These are phyloP conservation scores for Ormosia emarginata DNA, from an alignment of 306 rosid species.

Conservation along the genomic window DNA sequence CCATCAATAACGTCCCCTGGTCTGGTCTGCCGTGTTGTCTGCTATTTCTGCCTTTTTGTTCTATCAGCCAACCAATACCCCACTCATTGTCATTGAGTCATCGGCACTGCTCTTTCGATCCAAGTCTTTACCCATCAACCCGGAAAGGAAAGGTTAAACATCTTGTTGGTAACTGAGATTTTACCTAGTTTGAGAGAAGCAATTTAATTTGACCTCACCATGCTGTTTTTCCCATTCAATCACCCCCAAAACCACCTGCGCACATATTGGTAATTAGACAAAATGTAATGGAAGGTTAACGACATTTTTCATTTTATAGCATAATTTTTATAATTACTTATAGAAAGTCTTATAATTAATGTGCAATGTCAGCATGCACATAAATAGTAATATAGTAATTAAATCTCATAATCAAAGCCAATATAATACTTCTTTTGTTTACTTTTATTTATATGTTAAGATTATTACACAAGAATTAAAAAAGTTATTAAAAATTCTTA, in stretches of 20 bases:
- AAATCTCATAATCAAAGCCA: too few relatives aligned
- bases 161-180: not conserved
- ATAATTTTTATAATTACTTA: too few relatives aligned
- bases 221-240: not conserved
- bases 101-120: not conserved
- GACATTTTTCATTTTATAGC: too few relatives aligned
- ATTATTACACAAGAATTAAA: too few relatives aligned
- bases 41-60: conserved; percentile 29
- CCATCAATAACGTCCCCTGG: conserved; percentile 40
- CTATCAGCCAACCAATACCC: conserved; percentile 27
- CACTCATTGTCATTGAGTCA: not conserved
- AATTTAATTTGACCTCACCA: not conserved
- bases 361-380: too few relatives aligned
- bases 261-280: not conserved
- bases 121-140: not conserved
- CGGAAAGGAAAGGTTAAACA: not conserved
- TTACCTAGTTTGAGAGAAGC: not conserved
- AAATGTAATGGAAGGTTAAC: not conserved
- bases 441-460: too few relatives aligned
- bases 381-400: too few relatives aligned
- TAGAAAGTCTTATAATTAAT: too few relatives aligned
- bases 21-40: conserved; percentile 15
- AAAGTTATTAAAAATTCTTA: too few relatives aligned
- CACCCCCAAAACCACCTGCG: not conserved
- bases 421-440: too few relatives aligned